Percentiles rank a stretch among this genome's conserved stretches.
Evolutionary conservation across 2,329 filamentous ascomycete genomes (phyloP).

Genomic region (Myriosclerotinia curreyana): DNA sequence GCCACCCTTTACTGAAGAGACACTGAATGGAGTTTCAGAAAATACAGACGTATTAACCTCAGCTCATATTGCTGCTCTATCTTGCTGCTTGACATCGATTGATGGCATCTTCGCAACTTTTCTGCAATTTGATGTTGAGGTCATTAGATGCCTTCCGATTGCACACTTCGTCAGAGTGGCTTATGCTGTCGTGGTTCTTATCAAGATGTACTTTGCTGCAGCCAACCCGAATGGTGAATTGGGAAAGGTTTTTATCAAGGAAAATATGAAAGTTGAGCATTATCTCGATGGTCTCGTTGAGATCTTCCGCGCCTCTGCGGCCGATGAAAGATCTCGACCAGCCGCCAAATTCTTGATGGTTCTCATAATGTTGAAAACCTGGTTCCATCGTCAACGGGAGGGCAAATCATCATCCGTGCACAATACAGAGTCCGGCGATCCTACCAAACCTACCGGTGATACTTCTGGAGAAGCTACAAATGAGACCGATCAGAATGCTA

Average conservation of each 20-base stretch:
- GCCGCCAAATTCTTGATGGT: slow-evolving; percentile 70
- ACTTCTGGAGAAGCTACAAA: slow-evolving; percentile 1
- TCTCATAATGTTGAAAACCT: slow-evolving; percentile 65
- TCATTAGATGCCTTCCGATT: slow-evolving; percentile 49
- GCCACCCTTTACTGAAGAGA: slow-evolving; percentile 39
- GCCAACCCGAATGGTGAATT: slow-evolving; percentile 62
- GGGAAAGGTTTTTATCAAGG: slow-evolving; percentile 65
- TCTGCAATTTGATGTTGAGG: slow-evolving; percentile 46
- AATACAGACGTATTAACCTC: slow-evolving; percentile 31
- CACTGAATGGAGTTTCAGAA: slow-evolving; percentile 27
- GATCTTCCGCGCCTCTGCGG: slow-evolving; percentile 63
- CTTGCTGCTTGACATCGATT: slow-evolving; percentile 50
- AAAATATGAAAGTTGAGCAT: slow-evolving; percentile 61
- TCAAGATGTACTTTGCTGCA: slow-evolving; percentile 60
- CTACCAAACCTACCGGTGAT: not conserved
- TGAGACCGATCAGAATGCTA: not conserved
- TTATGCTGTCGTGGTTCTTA: slow-evolving; percentile 56
- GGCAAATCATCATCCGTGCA: slow-evolving; percentile 25
- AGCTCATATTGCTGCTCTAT: slow-evolving; percentile 51
- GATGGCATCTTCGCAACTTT: slow-evolving; percentile 54
- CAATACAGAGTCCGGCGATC: not conserved
- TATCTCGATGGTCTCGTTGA: slow-evolving; percentile 69
- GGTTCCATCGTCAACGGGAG: slow-evolving; percentile 45
- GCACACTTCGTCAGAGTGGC: slow-evolving; percentile 53
- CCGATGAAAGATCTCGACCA: slow-evolving; percentile 61